A percentile compares a stretch with the other conserved stretches of the same genome.
Evolutionary conservation across 1,284 basidiomycete genomes (phyloP).

Genomic region (Sporisorium reilianum): DNA sequence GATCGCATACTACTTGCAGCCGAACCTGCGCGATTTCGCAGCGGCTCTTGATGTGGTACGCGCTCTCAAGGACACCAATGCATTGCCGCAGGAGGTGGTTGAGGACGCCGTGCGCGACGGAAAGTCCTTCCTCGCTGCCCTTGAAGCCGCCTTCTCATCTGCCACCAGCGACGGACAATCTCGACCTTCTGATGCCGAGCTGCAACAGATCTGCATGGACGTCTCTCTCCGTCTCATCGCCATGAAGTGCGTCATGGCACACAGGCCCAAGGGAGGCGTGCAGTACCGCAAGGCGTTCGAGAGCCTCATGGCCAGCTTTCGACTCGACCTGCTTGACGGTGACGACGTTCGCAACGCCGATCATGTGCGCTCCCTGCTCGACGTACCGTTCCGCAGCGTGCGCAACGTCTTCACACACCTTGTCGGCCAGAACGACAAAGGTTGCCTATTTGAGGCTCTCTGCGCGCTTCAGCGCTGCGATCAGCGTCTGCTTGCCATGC

Average conservation of each 20-base stretch:
- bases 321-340: conserved; percentile 32
- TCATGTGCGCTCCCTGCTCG: conserved; percentile 7
- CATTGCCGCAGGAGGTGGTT: conserved; percentile 28
- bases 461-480: conserved; percentile 33
- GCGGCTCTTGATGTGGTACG: conserved; percentile 41
- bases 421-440: conserved; percentile 20
- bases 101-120: conserved; percentile 36
- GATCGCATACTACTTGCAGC: conserved; percentile 41
- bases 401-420: conserved; percentile 28
- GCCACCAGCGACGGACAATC: neutral
- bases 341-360: neutral
- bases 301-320: conserved; percentile 32
- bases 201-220: conserved; percentile 35
- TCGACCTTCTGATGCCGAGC: conserved; percentile 12
- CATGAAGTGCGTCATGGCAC: conserved; percentile 33
- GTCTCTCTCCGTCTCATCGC: conserved; percentile 37
- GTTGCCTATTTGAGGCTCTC: conserved; percentile 12
- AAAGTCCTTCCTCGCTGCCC: conserved; percentile 15
- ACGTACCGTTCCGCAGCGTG: conserved; percentile 23
- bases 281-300: conserved; percentile 42
- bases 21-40: conserved; percentile 32
- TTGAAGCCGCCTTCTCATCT: conserved; percentile 8
- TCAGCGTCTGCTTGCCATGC: conserved; percentile 34
- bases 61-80: conserved; percentile 39
- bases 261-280: conserved; percentile 26